Base-by-base conservation (phyloP, 441 rosid genomes). In the Gossypium davidsonii region DNA sequence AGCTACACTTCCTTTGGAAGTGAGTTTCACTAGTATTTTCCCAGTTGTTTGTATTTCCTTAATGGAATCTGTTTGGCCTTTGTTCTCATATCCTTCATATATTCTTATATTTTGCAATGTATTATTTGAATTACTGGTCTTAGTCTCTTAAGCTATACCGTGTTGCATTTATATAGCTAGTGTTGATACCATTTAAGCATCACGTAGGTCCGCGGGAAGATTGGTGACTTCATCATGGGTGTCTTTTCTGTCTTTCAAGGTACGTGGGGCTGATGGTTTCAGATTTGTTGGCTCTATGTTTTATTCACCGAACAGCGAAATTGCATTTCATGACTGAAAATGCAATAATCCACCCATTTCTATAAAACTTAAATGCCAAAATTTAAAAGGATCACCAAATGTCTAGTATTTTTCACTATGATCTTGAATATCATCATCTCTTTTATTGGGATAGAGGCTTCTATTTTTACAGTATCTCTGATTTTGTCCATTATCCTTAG, bases 1-100 rank as follows among this genome's bases (percentile, higher is more conserved):
- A 79, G 93, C 96, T 63, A 92, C 94, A n/a, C 94, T 92, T 78
- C 94, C 96, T 71, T 82, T 92, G 80, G 96, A 92, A 90, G 94
- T 84, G 61, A 78, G 76, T 79, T 76, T 63, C 17, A 7, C 52
- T 67, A 14, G 59, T 66, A 61, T 34, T 61, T 76, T 66, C 42
- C 26, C 61, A 6, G 61, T 53, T 10, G 12, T 28, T 69, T 8
- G 15, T 59, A 52, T 49, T 31, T 58, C 42, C 57, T 8, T 42
- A 12, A 21, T 37, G 49, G 31, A 37, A 21, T 37, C 49, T 67
- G 28, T 11, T 25, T 37, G 52, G 26, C 2, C 7, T 14, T 44
- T 34, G 44, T 8, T 37, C 21, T 51, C 25, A 1, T 31, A 17
- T 68, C 74, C 7, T 55, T 62, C 20, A 44, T 14, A 53, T 28